These are phyloP conservation scores for Sistotremastrum niveocremeum DNA, from an alignment of 768 basidiomycete genomes.

Conservation along the genomic window DNA sequence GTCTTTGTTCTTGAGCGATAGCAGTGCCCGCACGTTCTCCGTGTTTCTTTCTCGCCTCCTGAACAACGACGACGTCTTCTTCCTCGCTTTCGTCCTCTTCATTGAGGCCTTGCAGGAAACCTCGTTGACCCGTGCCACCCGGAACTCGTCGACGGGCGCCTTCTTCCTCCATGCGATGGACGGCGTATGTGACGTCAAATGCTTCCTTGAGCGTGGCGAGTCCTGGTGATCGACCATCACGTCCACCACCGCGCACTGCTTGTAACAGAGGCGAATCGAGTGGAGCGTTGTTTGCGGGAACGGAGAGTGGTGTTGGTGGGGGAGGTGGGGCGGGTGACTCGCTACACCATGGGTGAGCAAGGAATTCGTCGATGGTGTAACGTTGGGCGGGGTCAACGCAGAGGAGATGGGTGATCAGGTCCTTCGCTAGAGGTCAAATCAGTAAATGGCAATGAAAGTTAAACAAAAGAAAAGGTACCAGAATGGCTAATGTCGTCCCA, in stretches of 20 bases:
- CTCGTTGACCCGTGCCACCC: conserved; percentile 63
- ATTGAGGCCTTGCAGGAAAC: conserved; percentile 76
- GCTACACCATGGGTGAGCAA: conserved; percentile 92
- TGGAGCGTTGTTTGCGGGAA: conserved; percentile 24
- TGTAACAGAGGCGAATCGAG: conserved; percentile 87
- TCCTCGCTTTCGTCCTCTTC: conserved; percentile 75
- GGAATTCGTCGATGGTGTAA: conserved; percentile 96
- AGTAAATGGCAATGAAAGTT: conserved; percentile 5
- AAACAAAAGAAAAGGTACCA: conserved; percentile 31
- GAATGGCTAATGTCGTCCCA: conserved; percentile 89
- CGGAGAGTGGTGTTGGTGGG: conserved; percentile 49
- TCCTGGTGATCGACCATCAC: conserved; percentile 82
- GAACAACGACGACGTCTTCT: conserved; percentile 34
- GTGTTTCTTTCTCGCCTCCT: conserved; percentile 27
- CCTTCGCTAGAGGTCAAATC: conserved; percentile 54
- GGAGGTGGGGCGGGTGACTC: conserved; percentile 48
- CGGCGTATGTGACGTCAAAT: conserved; percentile 97
- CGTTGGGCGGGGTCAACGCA: conserved; percentile 93
- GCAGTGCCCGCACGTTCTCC: conserved; percentile 11
- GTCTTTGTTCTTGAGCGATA: conserved; percentile 23
- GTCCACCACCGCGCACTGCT: conserved; percentile 58
- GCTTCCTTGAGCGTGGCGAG: conserved; percentile 91
- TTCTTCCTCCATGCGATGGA: conserved; percentile 99
- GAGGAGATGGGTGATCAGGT: conserved; percentile 85
- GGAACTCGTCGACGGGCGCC: conserved; percentile 73